These are phyloP conservation scores for Alternaria sp. DNA, from an alignment of 2,329 filamentous ascomycete species.

Conservation along the genomic window DNA sequence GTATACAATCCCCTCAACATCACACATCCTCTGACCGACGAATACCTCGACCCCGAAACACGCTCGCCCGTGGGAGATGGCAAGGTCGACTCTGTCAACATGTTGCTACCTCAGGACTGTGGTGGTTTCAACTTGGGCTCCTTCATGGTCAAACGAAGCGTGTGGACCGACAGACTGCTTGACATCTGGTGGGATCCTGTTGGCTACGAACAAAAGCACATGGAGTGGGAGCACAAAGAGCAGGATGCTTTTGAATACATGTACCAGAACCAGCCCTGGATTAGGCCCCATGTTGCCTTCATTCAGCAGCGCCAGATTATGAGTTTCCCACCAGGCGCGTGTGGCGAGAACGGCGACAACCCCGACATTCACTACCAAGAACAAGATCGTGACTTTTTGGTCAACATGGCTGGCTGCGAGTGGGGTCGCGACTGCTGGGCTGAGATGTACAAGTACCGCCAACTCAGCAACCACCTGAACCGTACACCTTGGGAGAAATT, in stretches of 20 bases:
- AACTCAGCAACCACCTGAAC: slow-evolving; percentile 91
- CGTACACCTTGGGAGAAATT: slow-evolving; percentile 79
- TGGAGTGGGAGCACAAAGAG: slow-evolving; percentile 99
- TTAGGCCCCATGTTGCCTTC: slow-evolving; percentile 87
- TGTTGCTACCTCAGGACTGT: slow-evolving; percentile 93
- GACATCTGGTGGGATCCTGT: slow-evolving; percentile 99
- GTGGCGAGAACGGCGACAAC: slow-evolving; percentile 78
- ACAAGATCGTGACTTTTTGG: slow-evolving; percentile 86
- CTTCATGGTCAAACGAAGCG: slow-evolving; percentile 86
- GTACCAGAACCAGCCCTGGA: slow-evolving; percentile 91
- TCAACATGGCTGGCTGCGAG: slow-evolving; percentile 98
- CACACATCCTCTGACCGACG: slow-evolving; percentile 77
- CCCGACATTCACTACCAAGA: slow-evolving; percentile 85
- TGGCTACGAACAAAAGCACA: slow-evolving; percentile 96
- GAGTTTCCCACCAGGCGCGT: slow-evolving; percentile 90
- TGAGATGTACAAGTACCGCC: slow-evolving; percentile 95
- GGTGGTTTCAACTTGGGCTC: slow-evolving; percentile 95
- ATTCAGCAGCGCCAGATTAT: slow-evolving; percentile 92
- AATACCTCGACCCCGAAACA: slow-evolving; percentile 79
- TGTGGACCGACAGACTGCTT: slow-evolving; percentile 89
- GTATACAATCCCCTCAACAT: slow-evolving; percentile 95
- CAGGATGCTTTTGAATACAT: slow-evolving; percentile 94
- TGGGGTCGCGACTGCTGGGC: slow-evolving; percentile 98
- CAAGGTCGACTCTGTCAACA: slow-evolving; percentile 79
- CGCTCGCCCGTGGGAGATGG: slow-evolving; percentile 80